These are phyloP conservation scores for Sisymbrium irio DNA, from an alignment of 345 rosid genomes.

Conservation along the genomic window DNA sequence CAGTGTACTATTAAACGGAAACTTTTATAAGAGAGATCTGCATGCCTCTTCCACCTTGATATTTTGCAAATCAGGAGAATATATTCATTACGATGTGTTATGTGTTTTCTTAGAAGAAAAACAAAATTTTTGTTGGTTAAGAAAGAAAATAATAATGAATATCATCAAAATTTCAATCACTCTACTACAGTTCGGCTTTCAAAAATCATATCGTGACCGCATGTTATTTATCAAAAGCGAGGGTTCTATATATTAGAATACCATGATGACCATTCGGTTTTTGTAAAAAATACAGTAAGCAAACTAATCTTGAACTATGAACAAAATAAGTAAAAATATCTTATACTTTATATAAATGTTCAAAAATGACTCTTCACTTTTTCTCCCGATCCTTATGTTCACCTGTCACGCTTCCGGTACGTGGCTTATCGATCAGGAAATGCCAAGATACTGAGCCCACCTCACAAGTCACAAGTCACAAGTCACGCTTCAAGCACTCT, in stretches of 20 bases:
- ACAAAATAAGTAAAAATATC: neutral
- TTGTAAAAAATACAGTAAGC: neutral
- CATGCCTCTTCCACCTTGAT: slow-evolving; percentile 6
- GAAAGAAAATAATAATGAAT: neutral
- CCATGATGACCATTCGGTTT: neutral
- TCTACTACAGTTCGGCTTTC: neutral
- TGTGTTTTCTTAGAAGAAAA: neutral
- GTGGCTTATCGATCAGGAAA: slow-evolving; percentile 28
- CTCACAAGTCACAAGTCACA: slow-evolving; percentile 26
- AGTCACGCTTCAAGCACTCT: slow-evolving; percentile 12
- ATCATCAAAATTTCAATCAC: neutral
- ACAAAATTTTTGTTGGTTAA: neutral
- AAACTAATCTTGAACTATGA: neutral
- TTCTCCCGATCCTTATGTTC: slow-evolving; percentile 7
- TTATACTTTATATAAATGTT: neutral
- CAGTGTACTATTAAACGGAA: neutral
- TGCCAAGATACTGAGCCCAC: slow-evolving; percentile 32
- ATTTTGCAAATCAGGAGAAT: neutral
- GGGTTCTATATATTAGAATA: neutral
- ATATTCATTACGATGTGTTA: neutral
- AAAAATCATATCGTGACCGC: neutral
- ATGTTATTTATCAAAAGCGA: neutral
- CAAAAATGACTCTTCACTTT: neutral
- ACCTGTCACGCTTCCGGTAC: slow-evolving; percentile 23
- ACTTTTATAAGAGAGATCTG: neutral